Base-by-base conservation (phyloP, 2,329 filamentous ascomycete species). In the Paraphaeosphaeria minitans region DNA sequence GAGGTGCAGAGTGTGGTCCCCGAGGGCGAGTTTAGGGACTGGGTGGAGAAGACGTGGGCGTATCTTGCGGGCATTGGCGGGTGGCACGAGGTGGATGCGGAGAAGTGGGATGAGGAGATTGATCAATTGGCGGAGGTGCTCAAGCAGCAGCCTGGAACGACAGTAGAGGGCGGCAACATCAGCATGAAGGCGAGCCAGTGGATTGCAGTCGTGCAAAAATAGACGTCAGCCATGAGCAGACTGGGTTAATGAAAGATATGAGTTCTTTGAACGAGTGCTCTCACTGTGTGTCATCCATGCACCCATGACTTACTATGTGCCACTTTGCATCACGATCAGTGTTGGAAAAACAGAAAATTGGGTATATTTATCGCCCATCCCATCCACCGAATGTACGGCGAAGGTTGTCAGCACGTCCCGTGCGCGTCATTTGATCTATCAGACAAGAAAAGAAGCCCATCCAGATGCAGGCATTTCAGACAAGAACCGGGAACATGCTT, bases 161-260 rank as follows among this genome's bases (percentile, higher is more conserved):
- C 65, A 43, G 57, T 59, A 3, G 66, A 65, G 29, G 69, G 59
- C 29, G 69, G 63, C 8, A 63, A 68, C 57, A 58, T 67, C n/a
- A 61, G 57, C 56, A 68, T 74, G 68, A 67, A 60, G 52, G 69
- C 69, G 24, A 69, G 67, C 47, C 69, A 73, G 60, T 74, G 71
- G 70, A 62, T 68, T 33, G 65, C 70, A 24, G 37, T 73, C 55
- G 70, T 66, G 13, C 62, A 51, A 46, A 72, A 73, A 59, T 68
- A 51, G 45, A 19, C 24, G n/a, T 13, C 3, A 7, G 35, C 8
- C 13, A 39, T 39, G 13, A 39, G 35, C 14, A 9, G 8, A 39
- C 13, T 8, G 4, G 10, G 7, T 31, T 31, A 12, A 31, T 31
- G 7, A 31, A 31, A 31, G 29, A 31, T 31, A 31, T 31, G 29